These are phyloP conservation scores for Dothideomycetidae sp. DNA, from an alignment of 2,329 filamentous ascomycete genomes.

Conservation along the genomic window DNA sequence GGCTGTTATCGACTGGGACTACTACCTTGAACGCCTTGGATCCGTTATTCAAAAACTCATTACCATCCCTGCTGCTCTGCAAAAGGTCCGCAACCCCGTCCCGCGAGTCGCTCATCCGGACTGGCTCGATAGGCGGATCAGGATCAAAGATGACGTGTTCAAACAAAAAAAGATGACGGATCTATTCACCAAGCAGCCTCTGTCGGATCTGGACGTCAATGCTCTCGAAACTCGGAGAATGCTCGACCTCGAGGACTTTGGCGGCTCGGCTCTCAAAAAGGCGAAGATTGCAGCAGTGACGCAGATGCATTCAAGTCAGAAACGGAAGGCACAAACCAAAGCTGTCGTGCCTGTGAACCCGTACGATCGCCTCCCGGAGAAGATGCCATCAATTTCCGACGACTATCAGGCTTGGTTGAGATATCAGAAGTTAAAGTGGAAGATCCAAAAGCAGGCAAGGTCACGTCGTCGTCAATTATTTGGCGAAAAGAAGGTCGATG, in stretches of 20 bases:
- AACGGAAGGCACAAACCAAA: conserved; percentile 34
- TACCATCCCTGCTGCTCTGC: conserved; percentile 90
- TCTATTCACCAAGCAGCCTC: conserved; percentile 59
- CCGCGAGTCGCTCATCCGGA: conserved; percentile 88
- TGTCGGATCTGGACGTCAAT: conserved; percentile 58
- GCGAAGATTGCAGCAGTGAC: conserved; percentile 32
- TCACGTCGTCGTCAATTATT: conserved; percentile 79
- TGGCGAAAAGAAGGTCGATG: conserved; percentile 58
- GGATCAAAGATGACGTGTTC: conserved; percentile 89
- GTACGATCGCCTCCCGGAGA: conserved; percentile 64
- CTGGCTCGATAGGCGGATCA: conserved; percentile 87
- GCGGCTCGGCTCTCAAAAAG: conserved; percentile 21
- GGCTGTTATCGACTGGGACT: conserved; percentile 86
- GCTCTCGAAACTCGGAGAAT: conserved; percentile 40
- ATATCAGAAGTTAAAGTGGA: conserved; percentile 99
- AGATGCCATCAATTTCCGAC: conserved; percentile 71
- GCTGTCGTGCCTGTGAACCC: conserved; percentile 53
- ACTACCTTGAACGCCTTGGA: conserved; percentile 88
- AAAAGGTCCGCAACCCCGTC: conserved; percentile 89
- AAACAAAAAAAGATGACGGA: conserved; percentile 99
- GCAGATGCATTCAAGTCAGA: conserved; percentile 26
- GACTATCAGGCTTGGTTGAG: conserved; percentile 79
- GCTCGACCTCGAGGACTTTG: conserved; percentile 43
- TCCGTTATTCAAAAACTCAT: conserved; percentile 98
- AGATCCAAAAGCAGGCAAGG: conserved; percentile 84